phyloP scores from a whole-genome alignment of 176 grass and related monocot species.

The Carex kokanica region DNA sequence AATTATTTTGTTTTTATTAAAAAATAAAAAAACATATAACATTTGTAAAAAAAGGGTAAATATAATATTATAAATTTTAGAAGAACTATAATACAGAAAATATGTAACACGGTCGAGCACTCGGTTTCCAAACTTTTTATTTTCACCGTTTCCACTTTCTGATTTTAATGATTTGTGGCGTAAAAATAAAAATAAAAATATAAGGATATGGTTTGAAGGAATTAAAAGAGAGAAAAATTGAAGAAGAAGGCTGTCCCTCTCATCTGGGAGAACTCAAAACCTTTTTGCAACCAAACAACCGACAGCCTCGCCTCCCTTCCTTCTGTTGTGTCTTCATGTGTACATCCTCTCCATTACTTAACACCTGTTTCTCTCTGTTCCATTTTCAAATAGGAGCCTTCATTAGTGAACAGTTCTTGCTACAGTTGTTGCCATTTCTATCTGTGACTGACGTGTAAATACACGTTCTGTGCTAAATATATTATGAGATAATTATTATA shows the following conservation, averaged over 20 bases:
- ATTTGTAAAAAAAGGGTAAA: too few species aligned
- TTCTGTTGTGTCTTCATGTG: background rate
- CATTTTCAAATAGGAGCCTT: background rate
- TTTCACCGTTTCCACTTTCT: background rate
- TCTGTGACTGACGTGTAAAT: too few species aligned
- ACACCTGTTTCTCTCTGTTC: background rate
- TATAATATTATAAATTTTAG: too few species aligned
- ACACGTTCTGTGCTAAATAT: too few species aligned
- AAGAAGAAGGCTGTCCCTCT: background rate
- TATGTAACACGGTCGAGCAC: background rate
- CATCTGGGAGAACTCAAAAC: slow-evolving; percentile 6
- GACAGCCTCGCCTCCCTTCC: background rate
- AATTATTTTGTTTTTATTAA: too few species aligned
- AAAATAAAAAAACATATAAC: too few species aligned
- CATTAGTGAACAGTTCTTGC: too few species aligned
- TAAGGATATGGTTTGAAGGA: background rate
- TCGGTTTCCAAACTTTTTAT: background rate
- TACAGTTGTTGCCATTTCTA: too few species aligned
- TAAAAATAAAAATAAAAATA: background rate
- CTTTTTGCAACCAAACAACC: slow-evolving; percentile 29
- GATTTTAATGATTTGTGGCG: background rate
- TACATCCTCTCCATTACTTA: background rate
- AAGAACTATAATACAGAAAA: too few species aligned
- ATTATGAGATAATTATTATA: background rate
- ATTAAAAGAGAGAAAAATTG: background rate